Conservation (phyloP, 805 yeast genomes). For the Wickerhamomyces silvicola region DNA sequence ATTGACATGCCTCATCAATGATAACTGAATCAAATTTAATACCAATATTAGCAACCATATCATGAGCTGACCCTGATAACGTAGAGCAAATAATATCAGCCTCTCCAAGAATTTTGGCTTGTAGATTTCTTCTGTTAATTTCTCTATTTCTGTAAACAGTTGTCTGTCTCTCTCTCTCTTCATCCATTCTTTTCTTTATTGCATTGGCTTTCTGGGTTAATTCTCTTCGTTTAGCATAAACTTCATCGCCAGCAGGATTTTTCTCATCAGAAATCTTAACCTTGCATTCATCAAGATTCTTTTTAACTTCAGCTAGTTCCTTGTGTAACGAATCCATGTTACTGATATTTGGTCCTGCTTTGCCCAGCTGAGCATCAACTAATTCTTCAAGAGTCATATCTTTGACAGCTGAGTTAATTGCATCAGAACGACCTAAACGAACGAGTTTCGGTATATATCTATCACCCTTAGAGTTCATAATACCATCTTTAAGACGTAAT, state of each 20-base stretch:
- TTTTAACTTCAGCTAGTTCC: constrained; percentile 27
- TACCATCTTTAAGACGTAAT: constrained; percentile 70
- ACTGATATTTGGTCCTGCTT: constrained; percentile 16
- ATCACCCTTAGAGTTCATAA: constrained; percentile 48
- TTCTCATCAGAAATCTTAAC: constrained; percentile 21
- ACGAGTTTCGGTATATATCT: constrained; percentile 61
- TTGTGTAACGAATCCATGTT: constrained; percentile 46
- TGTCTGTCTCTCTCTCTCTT: constrained; percentile 66
- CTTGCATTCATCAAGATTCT: constrained; percentile 15
- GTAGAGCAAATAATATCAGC: constrained; percentile 91
- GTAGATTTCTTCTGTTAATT: constrained; percentile 67
- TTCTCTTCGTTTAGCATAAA: constrained; percentile 47
- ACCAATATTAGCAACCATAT: constrained; percentile 66
- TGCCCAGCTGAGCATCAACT: constrained; percentile 46
- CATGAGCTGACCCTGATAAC: constrained; percentile 91
- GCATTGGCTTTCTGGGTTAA: constrained; percentile 59
- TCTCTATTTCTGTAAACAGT: constrained; percentile 71
- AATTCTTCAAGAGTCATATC: constrained; percentile 82
- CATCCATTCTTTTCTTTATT: constrained; percentile 68
- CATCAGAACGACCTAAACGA: constrained; percentile 86
- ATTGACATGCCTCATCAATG: constrained; percentile 96
- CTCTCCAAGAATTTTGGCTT: constrained; percentile 59
- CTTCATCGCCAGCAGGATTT: constrained; percentile 35
- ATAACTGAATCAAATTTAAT: constrained; percentile 84
- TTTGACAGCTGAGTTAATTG: constrained; percentile 72